These are phyloP conservation scores for Coemansia sp. DNA, from an alignment of 192 early-diverging fungal species.

Conservation along the genomic window DNA sequence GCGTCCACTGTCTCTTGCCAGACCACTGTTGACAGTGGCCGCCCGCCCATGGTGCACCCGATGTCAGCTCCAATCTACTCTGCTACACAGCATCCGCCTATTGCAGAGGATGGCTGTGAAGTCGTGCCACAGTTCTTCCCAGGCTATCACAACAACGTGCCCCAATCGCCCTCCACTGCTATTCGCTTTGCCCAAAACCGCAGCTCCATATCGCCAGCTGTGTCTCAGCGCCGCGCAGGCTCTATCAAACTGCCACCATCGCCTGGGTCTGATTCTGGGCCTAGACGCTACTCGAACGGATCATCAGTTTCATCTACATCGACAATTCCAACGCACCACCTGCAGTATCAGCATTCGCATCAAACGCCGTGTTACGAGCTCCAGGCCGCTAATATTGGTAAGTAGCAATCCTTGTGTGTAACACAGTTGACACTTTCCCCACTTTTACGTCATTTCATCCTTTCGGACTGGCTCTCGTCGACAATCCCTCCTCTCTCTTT, in stretches of 20 bases:
- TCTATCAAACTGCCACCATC: constrained; percentile 18
- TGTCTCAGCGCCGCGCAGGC: constrained; percentile 39
- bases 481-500: not conserved
- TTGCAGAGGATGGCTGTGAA: constrained; percentile 44
- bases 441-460: constrained; percentile 5
- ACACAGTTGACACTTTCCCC: not conserved
- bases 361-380: constrained; percentile 1
- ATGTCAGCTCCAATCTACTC: constrained; percentile 5
- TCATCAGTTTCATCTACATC: constrained; percentile 31
- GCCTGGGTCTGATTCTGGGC: constrained; percentile 9
- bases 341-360: not conserved
- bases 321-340: constrained; percentile 13
- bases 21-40: not conserved
- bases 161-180: constrained; percentile 2
- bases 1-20: constrained; percentile 7
- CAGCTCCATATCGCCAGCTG: not conserved
- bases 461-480: not conserved
- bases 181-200: not conserved
- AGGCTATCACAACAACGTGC: constrained; percentile 20
- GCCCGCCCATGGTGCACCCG: constrained; percentile 37
- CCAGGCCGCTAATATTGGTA: constrained; percentile 5
- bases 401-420: constrained; percentile 14
- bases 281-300: constrained; percentile 36
- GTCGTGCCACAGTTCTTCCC: constrained; percentile 53
- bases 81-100: not conserved